Conservation (phyloP, 2,329 filamentous ascomycete species). For the Microcyclosporella mali region DNA sequence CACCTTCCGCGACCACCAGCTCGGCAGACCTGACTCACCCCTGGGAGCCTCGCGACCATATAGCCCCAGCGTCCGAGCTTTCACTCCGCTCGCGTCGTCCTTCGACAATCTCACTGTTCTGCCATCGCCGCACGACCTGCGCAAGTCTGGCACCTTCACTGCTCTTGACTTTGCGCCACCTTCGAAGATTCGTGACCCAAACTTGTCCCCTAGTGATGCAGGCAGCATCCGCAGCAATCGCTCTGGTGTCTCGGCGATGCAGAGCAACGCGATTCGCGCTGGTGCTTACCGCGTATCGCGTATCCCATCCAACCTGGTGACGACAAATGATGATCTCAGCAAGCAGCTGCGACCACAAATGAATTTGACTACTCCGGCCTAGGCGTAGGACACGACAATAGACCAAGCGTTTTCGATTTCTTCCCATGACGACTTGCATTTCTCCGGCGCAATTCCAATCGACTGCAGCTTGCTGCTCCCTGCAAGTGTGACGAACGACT, state of each 20-base stretch:
- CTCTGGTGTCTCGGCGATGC: constrained; percentile 66
- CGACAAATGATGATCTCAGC: constrained; percentile 63
- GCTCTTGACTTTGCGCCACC: constrained; percentile 75
- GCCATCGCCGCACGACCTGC: constrained; percentile 77
- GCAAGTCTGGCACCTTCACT: constrained; percentile 73
- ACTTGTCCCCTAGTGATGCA: constrained; percentile 38
- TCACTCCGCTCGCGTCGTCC: constrained; percentile 72
- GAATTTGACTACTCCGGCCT: constrained; percentile 21
- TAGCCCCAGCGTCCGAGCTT: constrained; percentile 63
- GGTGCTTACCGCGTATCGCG: constrained; percentile 84
- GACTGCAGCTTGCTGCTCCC: no score
- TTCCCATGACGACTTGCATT: not conserved
- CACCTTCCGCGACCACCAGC: constrained; percentile 55
- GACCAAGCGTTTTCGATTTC: no score
- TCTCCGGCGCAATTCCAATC: no score
- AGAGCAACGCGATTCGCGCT: constrained; percentile 65
- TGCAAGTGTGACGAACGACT: no score
- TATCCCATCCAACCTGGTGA: constrained; percentile 74
- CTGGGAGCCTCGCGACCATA: constrained; percentile 59
- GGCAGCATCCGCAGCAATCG: constrained; percentile 60
- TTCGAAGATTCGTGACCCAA: constrained; percentile 60
- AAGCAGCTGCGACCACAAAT: constrained; percentile 49
- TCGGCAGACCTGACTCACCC: constrained; percentile 59
- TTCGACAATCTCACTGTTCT: constrained; percentile 82
- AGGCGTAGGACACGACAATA: not conserved